Evolutionary conservation across 768 basidiomycete species (phyloP), one percentile per base, ranked within the genome.

Genomic region (Panellus pusillus): DNA sequence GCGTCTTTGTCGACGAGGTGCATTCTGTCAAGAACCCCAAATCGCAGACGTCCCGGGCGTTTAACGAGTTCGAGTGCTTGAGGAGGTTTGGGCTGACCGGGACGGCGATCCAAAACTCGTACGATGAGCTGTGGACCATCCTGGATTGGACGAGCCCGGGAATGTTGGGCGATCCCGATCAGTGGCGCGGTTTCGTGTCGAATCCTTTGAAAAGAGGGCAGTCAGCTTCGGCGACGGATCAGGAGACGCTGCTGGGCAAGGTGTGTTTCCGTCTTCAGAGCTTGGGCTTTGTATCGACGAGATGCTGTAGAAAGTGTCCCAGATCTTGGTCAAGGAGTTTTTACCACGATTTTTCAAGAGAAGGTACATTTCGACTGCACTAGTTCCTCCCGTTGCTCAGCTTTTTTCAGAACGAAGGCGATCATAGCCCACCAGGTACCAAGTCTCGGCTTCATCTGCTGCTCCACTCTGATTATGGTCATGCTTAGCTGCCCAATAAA

Each of bases 131-230:
- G 61, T 95, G 93, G 89, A 90, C 91, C 1, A 84, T 99, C 31
- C 71, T 98, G 29, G 84, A 96, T 65, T 98, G 93, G 89, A 87
- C 88, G n/a, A 89, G 86, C 55, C 93, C 93, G 0, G 90, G 86
- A 0, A 73, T 74, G 20, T 68, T 96, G 9, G 96, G 95, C 0
- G 84, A 82, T 0, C 65, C 72, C 24, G 77, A 76, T 29, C 84
- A 98, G 58, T 98, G 94, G 93, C 79, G 84, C 40, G 76, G 77
- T 4, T 87, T 78, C 58, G 79, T 97, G 4, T 79, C 80, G 15
- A 76, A 78, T 39, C 92, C 91, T 0, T 69, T 93, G 60, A 82
- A 76, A 12, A 61, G 69, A 0, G 90, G 89, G 0, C 92, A 93
- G 63, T 84, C 84, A 13, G 71, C 80, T 31, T 77, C 75, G 14